A percentile compares a stretch with the other conserved stretches of the same genome.
Evolutionary conservation across 2,329 filamentous ascomycete genomes (phyloP).

Genomic region (Colletotrichum ledebouriae): DNA sequence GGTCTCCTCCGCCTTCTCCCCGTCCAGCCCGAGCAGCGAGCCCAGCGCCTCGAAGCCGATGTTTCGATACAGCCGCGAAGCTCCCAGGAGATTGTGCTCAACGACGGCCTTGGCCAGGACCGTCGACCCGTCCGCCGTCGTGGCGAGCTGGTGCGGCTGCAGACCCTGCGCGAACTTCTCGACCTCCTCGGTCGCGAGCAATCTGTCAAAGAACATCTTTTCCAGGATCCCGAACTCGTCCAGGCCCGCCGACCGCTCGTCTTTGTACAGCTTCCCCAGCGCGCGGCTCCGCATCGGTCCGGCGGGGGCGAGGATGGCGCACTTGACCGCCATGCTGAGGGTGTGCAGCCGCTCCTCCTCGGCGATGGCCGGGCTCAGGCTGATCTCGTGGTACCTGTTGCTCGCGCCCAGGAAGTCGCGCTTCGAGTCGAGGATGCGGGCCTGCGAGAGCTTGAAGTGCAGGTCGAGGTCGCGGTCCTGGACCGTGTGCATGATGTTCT

Average conservation of each 20-base stretch:
- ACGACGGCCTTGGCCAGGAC: constrained; percentile 94
- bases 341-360: constrained; percentile 89
- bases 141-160: constrained; percentile 89
- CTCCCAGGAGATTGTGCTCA: constrained; percentile 94
- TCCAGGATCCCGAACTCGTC: constrained; percentile 90
- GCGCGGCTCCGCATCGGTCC: constrained; percentile 86
- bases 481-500: constrained; percentile 88
- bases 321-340: constrained; percentile 88
- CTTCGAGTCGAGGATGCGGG: constrained; percentile 92
- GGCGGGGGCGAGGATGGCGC: constrained; percentile 91
- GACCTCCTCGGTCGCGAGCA: constrained; percentile 86
- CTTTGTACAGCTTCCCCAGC: constrained; percentile 90
- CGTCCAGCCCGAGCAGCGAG: constrained; percentile 80
- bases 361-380: constrained; percentile 81
- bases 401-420: constrained; percentile 90
- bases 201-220: constrained; percentile 95
- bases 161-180: constrained; percentile 85
- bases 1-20: constrained; percentile 88
- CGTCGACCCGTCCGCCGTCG: constrained; percentile 90
- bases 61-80: constrained; percentile 83
- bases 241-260: constrained; percentile 82
- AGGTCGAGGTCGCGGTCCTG: constrained; percentile 80
- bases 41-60: constrained; percentile 83
- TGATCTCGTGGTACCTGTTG: constrained; percentile 89
- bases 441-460: constrained; percentile 91